Percentiles rank a stretch among this genome's conserved stretches.
These are phyloP conservation scores for Austroboletus novae-zelandiae DNA, from an alignment of 1,284 basidiomycete genomes.

Conservation along the genomic window DNA sequence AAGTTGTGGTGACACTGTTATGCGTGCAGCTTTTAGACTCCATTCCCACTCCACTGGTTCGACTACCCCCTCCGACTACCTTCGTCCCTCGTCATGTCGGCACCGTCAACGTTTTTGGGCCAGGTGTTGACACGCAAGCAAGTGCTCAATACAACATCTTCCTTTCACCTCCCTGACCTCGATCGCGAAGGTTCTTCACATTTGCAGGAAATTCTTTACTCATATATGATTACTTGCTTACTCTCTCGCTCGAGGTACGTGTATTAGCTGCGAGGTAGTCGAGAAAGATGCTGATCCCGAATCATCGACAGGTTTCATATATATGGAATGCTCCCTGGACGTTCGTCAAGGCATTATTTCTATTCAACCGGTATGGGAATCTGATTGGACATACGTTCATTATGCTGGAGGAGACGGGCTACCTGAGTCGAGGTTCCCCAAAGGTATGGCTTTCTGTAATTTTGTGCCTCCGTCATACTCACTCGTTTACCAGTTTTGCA, in stretches of 20 bases:
- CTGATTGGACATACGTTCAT: conserved; percentile 22
- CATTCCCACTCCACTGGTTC: not conserved
- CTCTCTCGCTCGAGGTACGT: conserved; percentile 18
- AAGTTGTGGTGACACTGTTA: not conserved
- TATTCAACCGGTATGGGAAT: conserved; percentile 25
- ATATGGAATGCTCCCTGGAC: conserved; percentile 22
- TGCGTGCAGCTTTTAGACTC: not conserved
- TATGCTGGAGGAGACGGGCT: conserved; percentile 22
- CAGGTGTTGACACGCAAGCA: conserved; percentile 19
- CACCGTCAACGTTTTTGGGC: not conserved
- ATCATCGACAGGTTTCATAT: conserved; percentile 9
- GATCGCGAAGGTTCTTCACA: conserved; percentile 2
- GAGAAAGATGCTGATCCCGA: not conserved
- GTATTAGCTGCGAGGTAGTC: no score
- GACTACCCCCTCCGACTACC: no score
- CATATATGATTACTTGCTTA: conserved; percentile 18
- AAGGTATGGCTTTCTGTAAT: conserved; percentile 5
- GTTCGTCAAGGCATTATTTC: conserved; percentile 18
- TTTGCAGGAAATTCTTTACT: conserved; percentile 17
- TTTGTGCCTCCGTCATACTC: not conserved
- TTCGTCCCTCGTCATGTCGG: conserved; percentile 8
- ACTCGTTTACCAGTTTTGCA: conserved; percentile 20
- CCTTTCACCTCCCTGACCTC: not conserved
- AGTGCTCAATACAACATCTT: not conserved
- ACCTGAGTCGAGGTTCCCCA: conserved; percentile 14